Conservation (phyloP, 768 basidiomycete genomes). For the Lactarius tabidus region DNA sequence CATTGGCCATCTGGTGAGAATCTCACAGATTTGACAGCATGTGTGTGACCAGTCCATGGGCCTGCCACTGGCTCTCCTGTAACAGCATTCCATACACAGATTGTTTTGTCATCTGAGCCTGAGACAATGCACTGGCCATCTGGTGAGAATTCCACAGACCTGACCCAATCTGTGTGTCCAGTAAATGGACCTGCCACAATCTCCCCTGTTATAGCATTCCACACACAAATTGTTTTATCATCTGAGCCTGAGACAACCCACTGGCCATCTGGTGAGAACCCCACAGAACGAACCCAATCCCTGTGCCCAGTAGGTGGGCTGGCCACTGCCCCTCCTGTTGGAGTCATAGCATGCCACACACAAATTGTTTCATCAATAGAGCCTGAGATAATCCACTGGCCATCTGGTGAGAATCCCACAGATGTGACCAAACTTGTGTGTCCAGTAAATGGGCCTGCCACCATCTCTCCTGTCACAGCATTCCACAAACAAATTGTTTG, state of each 20-base stretch:
- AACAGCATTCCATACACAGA: too few species aligned
- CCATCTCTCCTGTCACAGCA: background rate
- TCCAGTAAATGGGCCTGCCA: background rate
- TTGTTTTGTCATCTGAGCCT: too few species aligned
- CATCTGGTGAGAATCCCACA: background rate
- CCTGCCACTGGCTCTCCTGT: too few species aligned
- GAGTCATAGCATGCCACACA: background rate
- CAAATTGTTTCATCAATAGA: background rate
- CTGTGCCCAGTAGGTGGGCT: background rate
- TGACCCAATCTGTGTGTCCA: too few species aligned
- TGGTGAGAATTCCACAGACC: background rate
- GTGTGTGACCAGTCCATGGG: too few species aligned
- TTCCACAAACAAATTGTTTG: too few species aligned
- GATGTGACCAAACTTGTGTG: background rate
- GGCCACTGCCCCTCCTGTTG: background rate
- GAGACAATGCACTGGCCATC: too few species aligned
- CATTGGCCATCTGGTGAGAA: too few species aligned
- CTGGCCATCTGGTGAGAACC: background rate
- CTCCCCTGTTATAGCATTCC: background rate
- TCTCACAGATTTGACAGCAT: too few species aligned
- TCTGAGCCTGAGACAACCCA: background rate
- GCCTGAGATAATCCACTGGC: background rate
- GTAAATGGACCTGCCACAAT: too few species aligned
- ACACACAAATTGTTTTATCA: background rate
- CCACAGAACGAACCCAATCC: background rate